Evolutionary conservation across 345 rosid species (phyloP).

Genomic region (Hypericum perforatum): DNA sequence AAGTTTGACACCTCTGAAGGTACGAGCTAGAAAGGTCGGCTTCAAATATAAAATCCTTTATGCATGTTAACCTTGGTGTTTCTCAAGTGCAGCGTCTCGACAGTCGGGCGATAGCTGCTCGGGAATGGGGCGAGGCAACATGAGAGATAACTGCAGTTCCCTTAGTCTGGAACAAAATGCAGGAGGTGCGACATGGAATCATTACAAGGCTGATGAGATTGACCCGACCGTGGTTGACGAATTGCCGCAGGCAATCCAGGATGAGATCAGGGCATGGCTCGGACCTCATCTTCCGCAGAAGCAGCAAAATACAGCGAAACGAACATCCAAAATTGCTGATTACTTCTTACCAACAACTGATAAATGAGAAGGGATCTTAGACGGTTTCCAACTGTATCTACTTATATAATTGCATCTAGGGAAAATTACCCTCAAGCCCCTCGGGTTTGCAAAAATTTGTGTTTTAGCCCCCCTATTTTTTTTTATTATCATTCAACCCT

Average conservation of each 20-base stretch:
- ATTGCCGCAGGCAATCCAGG: constrained; percentile 62
- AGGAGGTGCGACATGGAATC: constrained; percentile 39
- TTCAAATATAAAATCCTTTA: not conserved
- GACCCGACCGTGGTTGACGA: constrained; percentile 63
- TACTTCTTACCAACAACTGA: constrained; percentile 55
- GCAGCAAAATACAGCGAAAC: constrained; percentile 28
- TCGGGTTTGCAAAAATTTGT: no score
- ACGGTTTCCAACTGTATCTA: not conserved
- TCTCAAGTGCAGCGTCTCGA: constrained; percentile 5
- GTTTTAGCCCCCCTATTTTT: no score
- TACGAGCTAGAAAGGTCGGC: no score
- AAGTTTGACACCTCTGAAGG: no score
- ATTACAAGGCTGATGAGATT: constrained; percentile 57
- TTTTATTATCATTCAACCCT: no score
- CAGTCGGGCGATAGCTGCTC: constrained; percentile 3
- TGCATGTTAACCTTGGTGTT: not conserved
- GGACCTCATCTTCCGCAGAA: constrained; percentile 49
- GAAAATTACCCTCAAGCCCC: no score
- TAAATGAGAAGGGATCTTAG: no score
- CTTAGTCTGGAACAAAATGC: constrained; percentile 20
- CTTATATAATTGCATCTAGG: no score
- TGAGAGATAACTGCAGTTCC: constrained; percentile 1
- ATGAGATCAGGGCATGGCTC: constrained; percentile 48
- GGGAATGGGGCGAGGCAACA: constrained; percentile 7
- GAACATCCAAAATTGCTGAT: constrained; percentile 47